Evolutionary conservation across 306 rosid genomes (phyloP).

Genomic region (Arachis hypogaea): DNA sequence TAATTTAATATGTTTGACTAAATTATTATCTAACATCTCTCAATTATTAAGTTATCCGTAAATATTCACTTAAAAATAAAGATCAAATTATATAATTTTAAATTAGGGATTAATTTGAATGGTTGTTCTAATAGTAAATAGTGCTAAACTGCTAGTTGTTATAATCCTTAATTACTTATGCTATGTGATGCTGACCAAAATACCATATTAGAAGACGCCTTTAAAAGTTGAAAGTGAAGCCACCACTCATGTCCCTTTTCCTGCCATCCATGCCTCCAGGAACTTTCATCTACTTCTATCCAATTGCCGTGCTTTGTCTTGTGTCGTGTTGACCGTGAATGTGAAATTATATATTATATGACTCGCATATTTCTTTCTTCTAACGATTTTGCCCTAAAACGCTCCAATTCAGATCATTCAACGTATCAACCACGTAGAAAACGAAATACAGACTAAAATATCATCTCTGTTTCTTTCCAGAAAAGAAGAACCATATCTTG

Average conservation of each 20-base stretch:
- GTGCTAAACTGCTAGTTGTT: too few species aligned
- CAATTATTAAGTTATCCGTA: neutral
- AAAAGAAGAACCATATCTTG: neutral
- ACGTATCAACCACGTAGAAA: neutral
- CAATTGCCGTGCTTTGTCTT: conserved; percentile 7
- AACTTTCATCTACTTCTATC: neutral
- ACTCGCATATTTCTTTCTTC: neutral
- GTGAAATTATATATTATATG: neutral
- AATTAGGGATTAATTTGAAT: neutral
- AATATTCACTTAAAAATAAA: neutral
- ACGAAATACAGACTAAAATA: neutral
- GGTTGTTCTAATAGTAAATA: too few species aligned
- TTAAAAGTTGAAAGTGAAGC: neutral
- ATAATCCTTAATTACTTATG: too few species aligned
- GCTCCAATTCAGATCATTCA: conserved; percentile 34
- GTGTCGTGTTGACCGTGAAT: neutral
- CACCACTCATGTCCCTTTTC: neutral
- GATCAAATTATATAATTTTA: neutral
- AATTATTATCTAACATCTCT: too few species aligned
- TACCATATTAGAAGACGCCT: neutral
- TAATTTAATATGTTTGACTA: too few species aligned
- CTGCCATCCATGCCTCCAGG: neutral
- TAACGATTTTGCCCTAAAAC: neutral
- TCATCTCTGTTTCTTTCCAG: neutral
- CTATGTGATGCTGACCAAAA: neutral